Evolutionary conservation across 164 flowering plant genomes (phyloP).

Genomic region (Vitis vinifera): ASM3070453v1 NC_081811.1:2694001-2694500

Average conservation of each 20-base stretch:
- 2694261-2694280: not conserved
- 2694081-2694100: not conserved
- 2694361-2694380: constrained; percentile 67
- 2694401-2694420: constrained; percentile 60
- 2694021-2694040: not conserved
- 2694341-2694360: constrained; percentile 47
- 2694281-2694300: not conserved
- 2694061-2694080: no score
- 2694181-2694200: constrained; percentile 49
- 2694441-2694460: not conserved
- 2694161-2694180: constrained; percentile 54
- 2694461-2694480: not conserved
- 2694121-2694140: constrained; percentile 53
- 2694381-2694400: constrained; percentile 66
- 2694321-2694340: constrained; percentile 41
- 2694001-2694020: no score
- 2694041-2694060: not conserved
- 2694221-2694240: not conserved
- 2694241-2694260: not conserved
- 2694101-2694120: constrained; percentile 26
- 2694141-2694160: constrained; percentile 63
- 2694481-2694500: no score
- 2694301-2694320: not conserved
- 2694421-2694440: constrained; percentile 49
- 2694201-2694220: constrained; percentile 50